phyloP scores from a whole-genome alignment of 1,139 yeast species.

The Nakaseomyces sp. region DNA sequence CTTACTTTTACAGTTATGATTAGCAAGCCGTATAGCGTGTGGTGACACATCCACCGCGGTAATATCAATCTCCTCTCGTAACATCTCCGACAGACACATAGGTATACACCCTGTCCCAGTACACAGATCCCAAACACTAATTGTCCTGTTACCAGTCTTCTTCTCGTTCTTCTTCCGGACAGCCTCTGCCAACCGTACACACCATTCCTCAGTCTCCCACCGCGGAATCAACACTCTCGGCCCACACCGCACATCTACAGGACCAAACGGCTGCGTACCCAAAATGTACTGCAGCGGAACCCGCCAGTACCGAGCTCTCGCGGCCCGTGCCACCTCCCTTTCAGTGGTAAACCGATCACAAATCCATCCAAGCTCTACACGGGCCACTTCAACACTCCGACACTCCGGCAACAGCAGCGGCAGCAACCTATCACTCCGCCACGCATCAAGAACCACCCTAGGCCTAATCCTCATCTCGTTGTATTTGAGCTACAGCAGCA shows the following conservation, averaged over 20 bases:
- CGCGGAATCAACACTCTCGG: constrained; percentile 77
- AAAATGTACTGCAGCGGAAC: constrained; percentile 78
- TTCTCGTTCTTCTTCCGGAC: constrained; percentile 21
- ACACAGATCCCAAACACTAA: constrained; percentile 59
- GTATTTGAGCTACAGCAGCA: too few species aligned
- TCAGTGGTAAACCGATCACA: constrained; percentile 10
- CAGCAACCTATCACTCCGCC: constrained; percentile 12
- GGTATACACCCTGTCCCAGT: constrained; percentile 91
- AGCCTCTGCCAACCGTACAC: constrained; percentile 35
- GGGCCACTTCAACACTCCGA: constrained; percentile 32
- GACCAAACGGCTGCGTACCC: constrained; percentile 82
- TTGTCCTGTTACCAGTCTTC: constrained; percentile 17
- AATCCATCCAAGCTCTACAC: constrained; percentile 46
- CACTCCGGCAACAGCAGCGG: constrained; percentile 32
- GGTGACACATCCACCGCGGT: constrained; percentile 55
- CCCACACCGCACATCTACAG: constrained; percentile 48
- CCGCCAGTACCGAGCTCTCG: constrained; percentile 36
- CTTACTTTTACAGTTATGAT: constrained; percentile 34
- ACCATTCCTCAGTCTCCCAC: constrained; percentile 96
- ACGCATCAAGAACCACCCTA: constrained; percentile 11
- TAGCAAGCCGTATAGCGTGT: constrained; percentile 45
- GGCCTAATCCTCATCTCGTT: constrained; percentile 14
- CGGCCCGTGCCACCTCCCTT: constrained; percentile 18
- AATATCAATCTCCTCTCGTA: constrained; percentile 28
- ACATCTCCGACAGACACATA: constrained; percentile 37